Evolutionary conservation across 257 asterid genomes (phyloP).

Genomic region (Solanum ossicruentum): DNA sequence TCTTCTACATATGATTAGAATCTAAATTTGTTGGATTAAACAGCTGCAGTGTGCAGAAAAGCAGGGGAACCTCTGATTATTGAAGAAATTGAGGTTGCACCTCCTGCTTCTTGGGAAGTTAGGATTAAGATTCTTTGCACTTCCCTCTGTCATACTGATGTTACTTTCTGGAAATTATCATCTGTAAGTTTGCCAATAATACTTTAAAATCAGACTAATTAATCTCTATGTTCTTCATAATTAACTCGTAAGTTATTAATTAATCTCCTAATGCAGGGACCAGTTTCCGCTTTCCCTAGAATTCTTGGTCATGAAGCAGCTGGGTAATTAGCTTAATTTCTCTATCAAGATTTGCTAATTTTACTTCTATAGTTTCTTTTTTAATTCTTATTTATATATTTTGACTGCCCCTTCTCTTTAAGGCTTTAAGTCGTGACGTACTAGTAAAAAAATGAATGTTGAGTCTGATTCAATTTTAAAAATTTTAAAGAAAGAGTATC

Average conservation of each 20-base stretch:
- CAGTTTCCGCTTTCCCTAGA: slow-evolving; percentile 16
- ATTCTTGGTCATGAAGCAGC: slow-evolving; percentile 38
- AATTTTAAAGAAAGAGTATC: too few species aligned
- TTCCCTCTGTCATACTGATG: slow-evolving; percentile 34
- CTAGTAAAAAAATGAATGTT: too few species aligned
- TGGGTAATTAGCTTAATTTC: slow-evolving; percentile 9
- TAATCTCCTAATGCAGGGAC: slow-evolving; percentile 10
- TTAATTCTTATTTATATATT: too few species aligned
- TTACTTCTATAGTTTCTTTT: not conserved
- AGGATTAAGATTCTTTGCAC: slow-evolving; percentile 36
- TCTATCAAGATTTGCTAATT: not conserved
- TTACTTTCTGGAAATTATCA: slow-evolving; percentile 21
- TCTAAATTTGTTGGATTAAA: not conserved
- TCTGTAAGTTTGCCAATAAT: slow-evolving; percentile 5
- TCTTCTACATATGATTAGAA: not conserved
- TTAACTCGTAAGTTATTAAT: not conserved
- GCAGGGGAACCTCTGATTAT: slow-evolving; percentile 30
- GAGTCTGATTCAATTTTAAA: not conserved
- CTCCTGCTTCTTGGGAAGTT: slow-evolving; percentile 37
- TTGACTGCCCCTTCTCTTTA: too few species aligned
- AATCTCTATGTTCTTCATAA: not conserved
- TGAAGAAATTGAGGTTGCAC: slow-evolving; percentile 33
- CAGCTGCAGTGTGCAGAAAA: slow-evolving; percentile 40
- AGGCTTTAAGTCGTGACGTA: too few species aligned
- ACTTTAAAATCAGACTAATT: not conserved